Conservation (phyloP, 192 early-diverging fungal genomes). For the Bifiguratus adelaidae region DNA sequence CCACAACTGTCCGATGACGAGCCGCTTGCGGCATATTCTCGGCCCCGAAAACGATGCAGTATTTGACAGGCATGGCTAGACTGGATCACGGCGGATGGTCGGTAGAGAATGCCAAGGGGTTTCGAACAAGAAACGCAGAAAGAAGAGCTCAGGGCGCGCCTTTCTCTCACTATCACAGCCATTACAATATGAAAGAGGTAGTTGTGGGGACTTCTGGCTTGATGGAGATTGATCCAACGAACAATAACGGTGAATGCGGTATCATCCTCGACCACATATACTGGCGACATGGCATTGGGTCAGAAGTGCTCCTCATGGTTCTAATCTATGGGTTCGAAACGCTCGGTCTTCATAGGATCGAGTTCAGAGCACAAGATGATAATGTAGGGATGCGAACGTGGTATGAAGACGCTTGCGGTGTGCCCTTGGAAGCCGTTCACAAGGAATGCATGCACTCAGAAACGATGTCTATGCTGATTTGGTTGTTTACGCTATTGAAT, state of each 20-base stretch:
- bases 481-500: too few species aligned
- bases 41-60: background rate
- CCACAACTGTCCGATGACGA: background rate
- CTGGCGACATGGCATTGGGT: constrained; percentile 1
- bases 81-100: background rate
- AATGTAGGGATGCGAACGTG: constrained; percentile 7
- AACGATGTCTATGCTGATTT: too few species aligned
- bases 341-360: constrained; percentile 4
- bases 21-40: background rate
- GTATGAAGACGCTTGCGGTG: constrained; percentile 1
- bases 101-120: too few species aligned
- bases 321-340: constrained; percentile 5
- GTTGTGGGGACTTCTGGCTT: constrained; percentile 2
- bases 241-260: constrained; percentile 1
- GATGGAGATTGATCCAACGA: background rate
- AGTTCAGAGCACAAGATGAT: background rate
- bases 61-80: background rate
- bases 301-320: constrained; percentile 5
- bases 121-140: too few species aligned
- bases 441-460: too few species aligned
- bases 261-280: constrained; percentile 3
- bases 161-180: too few species aligned
- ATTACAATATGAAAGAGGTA: too few species aligned
- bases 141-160: too few species aligned
- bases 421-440: background rate